These are phyloP conservation scores for Kondoa malvinella DNA, from an alignment of 768 basidiomycete genomes.

Conservation along the genomic window DNA sequence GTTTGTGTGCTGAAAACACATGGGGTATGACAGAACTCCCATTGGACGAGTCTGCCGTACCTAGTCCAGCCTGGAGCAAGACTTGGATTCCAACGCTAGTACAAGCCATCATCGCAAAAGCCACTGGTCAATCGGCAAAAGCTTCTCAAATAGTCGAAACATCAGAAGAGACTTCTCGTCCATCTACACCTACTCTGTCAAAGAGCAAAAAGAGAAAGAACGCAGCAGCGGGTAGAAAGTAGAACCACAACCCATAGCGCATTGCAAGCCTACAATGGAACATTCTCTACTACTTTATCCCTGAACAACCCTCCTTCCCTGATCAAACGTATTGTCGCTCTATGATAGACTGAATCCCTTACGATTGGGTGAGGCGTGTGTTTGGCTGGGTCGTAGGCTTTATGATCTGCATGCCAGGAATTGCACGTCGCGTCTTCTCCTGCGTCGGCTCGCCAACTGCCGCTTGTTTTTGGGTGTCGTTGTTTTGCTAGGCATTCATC, in stretches of 20 bases:
- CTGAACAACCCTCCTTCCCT: constrained; percentile 5
- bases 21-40: constrained; percentile 42
- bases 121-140: constrained; percentile 12
- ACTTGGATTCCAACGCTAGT: constrained; percentile 55
- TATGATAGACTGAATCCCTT: constrained; percentile 2
- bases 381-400: neutral
- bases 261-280: neutral
- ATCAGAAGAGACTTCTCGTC: neutral
- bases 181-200: neutral
- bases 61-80: constrained; percentile 41
- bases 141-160: neutral
- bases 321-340: neutral
- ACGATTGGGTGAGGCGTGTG: neutral
- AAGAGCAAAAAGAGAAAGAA: neutral
- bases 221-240: neutral
- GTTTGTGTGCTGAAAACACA: constrained; percentile 6
- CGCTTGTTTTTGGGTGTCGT: constrained; percentile 1
- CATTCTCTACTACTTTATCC: neutral
- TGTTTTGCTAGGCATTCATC: constrained; percentile 2
- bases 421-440: constrained; percentile 8
- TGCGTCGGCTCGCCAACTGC: neutral
- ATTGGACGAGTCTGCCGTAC: constrained; percentile 48
- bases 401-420: neutral
- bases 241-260: neutral
- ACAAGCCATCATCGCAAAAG: constrained; percentile 27